These are phyloP conservation scores for Aureobasidium sp. DNA, from an alignment of 2,329 filamentous ascomycete genomes.

Conservation along the genomic window DNA sequence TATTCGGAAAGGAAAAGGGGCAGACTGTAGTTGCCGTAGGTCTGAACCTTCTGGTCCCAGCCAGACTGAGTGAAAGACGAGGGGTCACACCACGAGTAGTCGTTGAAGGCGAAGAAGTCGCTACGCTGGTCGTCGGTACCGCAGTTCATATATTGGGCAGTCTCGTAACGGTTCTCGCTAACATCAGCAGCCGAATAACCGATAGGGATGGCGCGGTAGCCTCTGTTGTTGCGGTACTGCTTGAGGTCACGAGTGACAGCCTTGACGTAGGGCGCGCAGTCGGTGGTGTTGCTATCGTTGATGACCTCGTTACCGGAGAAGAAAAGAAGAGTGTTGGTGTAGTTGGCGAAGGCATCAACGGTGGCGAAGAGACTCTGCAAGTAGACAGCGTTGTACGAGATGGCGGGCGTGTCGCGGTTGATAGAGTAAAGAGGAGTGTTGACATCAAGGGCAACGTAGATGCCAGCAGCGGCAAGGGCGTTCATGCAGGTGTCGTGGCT, in stretches of 20 bases:
- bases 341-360: slow-evolving; percentile 73
- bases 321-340: slow-evolving; percentile 79
- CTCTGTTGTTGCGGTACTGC: slow-evolving; percentile 67
- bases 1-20: slow-evolving; percentile 94
- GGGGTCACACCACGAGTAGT: slow-evolving; percentile 78
- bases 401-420: slow-evolving; percentile 63
- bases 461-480: slow-evolving; percentile 69
- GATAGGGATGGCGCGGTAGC: slow-evolving; percentile 61
- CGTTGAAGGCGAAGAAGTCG: slow-evolving; percentile 86
- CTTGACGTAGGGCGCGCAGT: slow-evolving; percentile 59
- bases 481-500: slow-evolving; percentile 82
- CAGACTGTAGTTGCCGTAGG: slow-evolving; percentile 77
- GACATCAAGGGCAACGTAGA: slow-evolving; percentile 87
- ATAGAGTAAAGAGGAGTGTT: slow-evolving; percentile 87
- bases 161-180: slow-evolving; percentile 73
- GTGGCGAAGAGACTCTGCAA: slow-evolving; percentile 82
- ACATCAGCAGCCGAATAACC: slow-evolving; percentile 84
- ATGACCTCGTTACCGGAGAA: slow-evolving; percentile 73
- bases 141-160: slow-evolving; percentile 86
- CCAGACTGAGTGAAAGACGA: slow-evolving; percentile 62
- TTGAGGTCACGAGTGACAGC: slow-evolving; percentile 73
- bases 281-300: slow-evolving; percentile 53
- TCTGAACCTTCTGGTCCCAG: slow-evolving; percentile 83
- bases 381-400: slow-evolving; percentile 81
- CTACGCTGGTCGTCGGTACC: slow-evolving; percentile 73